A percentile compares a stretch with the other conserved stretches of the same genome.
These are phyloP conservation scores for Taiozyma sp. DNA, from an alignment of 1,139 yeast genomes.

Conservation along the genomic window DNA sequence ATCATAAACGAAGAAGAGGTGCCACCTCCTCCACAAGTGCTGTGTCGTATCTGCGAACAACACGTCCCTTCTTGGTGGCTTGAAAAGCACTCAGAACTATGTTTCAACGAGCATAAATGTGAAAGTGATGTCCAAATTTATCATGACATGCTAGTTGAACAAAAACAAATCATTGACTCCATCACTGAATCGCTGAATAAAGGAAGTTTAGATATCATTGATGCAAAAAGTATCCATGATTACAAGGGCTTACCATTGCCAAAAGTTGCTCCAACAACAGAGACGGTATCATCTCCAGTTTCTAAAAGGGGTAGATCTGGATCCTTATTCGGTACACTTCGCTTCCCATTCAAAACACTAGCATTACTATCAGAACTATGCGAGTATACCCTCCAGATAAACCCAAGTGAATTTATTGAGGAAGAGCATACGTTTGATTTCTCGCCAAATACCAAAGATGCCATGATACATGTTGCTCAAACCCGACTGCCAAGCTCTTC, in stretches of 20 bases:
- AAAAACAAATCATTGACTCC: constrained; percentile 43
- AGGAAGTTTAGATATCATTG: constrained; percentile 10
- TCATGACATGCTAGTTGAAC: constrained; percentile 79
- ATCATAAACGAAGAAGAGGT: constrained; percentile 58
- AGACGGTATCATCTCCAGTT: constrained; percentile 20
- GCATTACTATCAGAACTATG: constrained; percentile 63
- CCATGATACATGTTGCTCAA: constrained; percentile 51
- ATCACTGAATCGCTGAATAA: constrained; percentile 17
- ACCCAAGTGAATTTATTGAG: constrained; percentile 39
- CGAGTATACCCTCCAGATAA: constrained; percentile 71
- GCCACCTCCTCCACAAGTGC: constrained; percentile 72
- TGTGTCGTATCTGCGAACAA: constrained; percentile 91
- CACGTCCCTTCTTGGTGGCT: constrained; percentile 96
- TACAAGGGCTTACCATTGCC: constrained; percentile 64
- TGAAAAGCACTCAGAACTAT: constrained; percentile 85
- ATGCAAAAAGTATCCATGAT: constrained; percentile 29
- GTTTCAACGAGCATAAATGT: constrained; percentile 79
- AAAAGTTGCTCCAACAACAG: constrained; percentile 14
- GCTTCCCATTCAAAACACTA: constrained; percentile 66
- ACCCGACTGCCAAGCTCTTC: constrained; percentile 56
- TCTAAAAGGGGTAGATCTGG: constrained; percentile 25
- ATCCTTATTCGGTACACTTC: constrained; percentile 29
- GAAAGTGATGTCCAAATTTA: constrained; percentile 74
- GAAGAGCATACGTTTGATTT: constrained; percentile 32
- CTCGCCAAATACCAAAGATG: constrained; percentile 69